A percentile compares a stretch with the other conserved stretches of the same genome.
Evolutionary conservation across 371 early-diverging fungal species (phyloP).

Genomic region (Neoconidiobolus thromboides): DNA sequence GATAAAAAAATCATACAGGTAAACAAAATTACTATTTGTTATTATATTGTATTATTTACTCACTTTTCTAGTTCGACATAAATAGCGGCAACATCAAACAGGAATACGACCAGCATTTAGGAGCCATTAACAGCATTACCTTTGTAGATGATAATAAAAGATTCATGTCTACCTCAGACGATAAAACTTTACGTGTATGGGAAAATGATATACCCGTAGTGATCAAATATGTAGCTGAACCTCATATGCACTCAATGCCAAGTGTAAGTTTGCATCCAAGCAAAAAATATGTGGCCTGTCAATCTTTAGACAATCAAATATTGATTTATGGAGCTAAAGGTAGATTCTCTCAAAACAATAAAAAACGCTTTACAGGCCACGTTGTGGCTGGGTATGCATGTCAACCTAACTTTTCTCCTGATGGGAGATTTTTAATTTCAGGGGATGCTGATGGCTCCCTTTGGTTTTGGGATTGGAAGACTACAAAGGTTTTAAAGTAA

Average conservation of each 20-base stretch:
- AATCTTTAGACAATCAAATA: constrained; percentile 88
- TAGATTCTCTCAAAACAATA: constrained; percentile 68
- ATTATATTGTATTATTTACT: no score
- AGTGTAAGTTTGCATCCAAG: constrained; percentile 73
- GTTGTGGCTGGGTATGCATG: constrained; percentile 90
- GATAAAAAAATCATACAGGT: constrained; percentile 72
- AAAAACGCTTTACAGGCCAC: constrained; percentile 84
- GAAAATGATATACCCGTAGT: constrained; percentile 94
- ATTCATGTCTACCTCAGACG: constrained; percentile 89
- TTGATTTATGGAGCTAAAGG: constrained; percentile 72
- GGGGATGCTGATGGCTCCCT: constrained; percentile 88
- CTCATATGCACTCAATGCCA: constrained; percentile 91
- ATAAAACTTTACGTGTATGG: constrained; percentile 93
- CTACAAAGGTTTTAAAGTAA: constrained; percentile 50
- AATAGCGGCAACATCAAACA: constrained; percentile 67
- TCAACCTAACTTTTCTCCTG: constrained; percentile 80
- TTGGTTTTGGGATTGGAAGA: constrained; percentile 95
- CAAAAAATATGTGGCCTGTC: constrained; percentile 83
- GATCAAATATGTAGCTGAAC: constrained; percentile 91
- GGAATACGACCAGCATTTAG: constrained; percentile 92
- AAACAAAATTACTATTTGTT: no score
- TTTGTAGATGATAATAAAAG: constrained; percentile 87
- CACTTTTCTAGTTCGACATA: constrained; percentile 37
- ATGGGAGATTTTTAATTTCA: constrained; percentile 69
- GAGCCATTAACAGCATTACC: constrained; percentile 87